Percentiles rank a stretch among this genome's conserved stretches.
Conservation (phyloP, 2,329 filamentous ascomycete species). For the Coleophoma crateriformis region DNA sequence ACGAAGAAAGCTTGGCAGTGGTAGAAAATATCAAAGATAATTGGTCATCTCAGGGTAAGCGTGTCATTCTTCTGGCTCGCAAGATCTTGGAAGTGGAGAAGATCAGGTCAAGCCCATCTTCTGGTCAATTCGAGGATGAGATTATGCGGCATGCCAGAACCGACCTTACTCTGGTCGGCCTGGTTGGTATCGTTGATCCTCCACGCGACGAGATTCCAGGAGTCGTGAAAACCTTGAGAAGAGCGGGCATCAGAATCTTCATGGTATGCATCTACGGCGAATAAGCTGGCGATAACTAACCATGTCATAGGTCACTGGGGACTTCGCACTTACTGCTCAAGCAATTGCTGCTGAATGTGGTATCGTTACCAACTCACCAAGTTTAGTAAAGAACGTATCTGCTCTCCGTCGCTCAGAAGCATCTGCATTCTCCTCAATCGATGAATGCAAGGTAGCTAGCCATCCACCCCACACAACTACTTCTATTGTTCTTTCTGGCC, state of each 20-base stretch:
- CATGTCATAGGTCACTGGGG: conserved; percentile 56
- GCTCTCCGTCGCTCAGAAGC: conserved; percentile 26
- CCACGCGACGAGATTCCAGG: conserved; percentile 53
- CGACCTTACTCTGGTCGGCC: conserved; percentile 45
- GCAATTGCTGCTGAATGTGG: conserved; percentile 69
- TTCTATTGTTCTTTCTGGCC: conserved; percentile 59
- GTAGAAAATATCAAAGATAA: conserved; percentile 58
- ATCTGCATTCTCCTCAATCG: conserved; percentile 4
- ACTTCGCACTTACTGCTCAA: conserved; percentile 69
- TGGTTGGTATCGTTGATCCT: conserved; percentile 55
- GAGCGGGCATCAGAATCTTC: conserved; percentile 69
- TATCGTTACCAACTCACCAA: conserved; percentile 52
- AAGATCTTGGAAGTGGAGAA: conserved; percentile 43
- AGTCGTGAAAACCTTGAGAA: conserved; percentile 56
- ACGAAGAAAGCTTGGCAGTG: conserved; percentile 33
- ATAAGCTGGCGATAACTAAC: conserved; percentile 2
- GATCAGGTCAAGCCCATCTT: conserved; percentile 34
- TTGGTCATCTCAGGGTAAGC: conserved; percentile 64
- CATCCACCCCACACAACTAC: conserved; percentile 10
- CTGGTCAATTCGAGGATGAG: conserved; percentile 49
- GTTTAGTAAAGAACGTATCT: conserved; percentile 45
- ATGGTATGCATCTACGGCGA: conserved; percentile 46
- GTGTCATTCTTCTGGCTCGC: conserved; percentile 61
- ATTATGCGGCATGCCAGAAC: conserved; percentile 45
- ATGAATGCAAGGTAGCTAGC: background rate